Evolutionary conservation across 352 stramenopile species (phyloP).

Genomic region (Globisporangium spinosum): DNA sequence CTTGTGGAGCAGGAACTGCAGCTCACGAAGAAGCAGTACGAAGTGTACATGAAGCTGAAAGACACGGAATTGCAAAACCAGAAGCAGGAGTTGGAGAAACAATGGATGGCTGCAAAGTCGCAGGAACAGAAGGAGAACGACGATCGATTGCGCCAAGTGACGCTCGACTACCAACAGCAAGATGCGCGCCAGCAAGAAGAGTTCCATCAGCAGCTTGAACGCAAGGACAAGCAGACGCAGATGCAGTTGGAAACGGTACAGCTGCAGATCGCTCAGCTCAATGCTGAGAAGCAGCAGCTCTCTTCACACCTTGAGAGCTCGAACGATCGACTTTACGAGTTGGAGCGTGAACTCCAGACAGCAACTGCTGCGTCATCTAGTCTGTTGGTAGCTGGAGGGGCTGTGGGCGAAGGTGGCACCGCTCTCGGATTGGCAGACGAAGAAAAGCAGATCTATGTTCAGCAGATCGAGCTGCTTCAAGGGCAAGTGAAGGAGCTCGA

Average conservation of each 20-base stretch:
- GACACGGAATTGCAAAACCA: constrained; percentile 49
- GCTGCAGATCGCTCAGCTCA: constrained; percentile 26
- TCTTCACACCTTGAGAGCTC: constrained; percentile 27
- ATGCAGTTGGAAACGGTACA: constrained; percentile 33
- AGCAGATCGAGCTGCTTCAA: constrained; percentile 54
- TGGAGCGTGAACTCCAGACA: constrained; percentile 30
- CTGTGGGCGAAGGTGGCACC: constrained; percentile 9
- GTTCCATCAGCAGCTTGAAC: constrained; percentile 31
- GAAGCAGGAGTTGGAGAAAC: constrained; percentile 42
- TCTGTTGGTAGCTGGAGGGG: constrained; percentile 4
- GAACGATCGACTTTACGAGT: constrained; percentile 24
- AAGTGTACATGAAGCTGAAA: constrained; percentile 57
- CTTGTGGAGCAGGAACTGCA: constrained; percentile 66
- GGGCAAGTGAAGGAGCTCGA: constrained; percentile 53
- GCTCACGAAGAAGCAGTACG: constrained; percentile 69
- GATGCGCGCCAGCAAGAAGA: constrained; percentile 29
- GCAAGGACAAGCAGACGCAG: constrained; percentile 31
- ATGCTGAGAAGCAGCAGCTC: constrained; percentile 27
- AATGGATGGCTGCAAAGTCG: constrained; percentile 27
- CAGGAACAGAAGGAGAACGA: constrained; percentile 40
- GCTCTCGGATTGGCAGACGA: constrained; percentile 32
- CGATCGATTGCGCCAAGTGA: constrained; percentile 36
- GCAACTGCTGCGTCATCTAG: constrained; percentile 5
- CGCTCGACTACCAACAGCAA: constrained; percentile 29
- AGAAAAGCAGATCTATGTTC: constrained; percentile 49